A percentile compares a stretch with the other conserved stretches of the same genome.
phyloP scores from a whole-genome alignment of 2,329 filamentous ascomycete species.

The Diaporthe ilicicola region DNA sequence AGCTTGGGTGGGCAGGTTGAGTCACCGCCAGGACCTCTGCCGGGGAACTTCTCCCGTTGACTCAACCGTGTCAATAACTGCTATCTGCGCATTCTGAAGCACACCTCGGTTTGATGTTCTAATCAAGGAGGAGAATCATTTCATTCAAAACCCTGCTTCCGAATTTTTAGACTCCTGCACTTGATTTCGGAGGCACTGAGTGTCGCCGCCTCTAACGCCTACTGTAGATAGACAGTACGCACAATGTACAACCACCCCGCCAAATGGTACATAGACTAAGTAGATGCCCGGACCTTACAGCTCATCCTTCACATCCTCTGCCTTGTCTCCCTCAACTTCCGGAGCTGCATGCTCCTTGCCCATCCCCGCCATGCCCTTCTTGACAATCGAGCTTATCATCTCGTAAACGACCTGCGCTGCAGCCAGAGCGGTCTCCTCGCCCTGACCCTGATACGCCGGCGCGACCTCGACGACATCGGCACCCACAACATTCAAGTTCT shows the following conservation, averaged over 20 bases:
- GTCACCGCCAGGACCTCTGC: constrained; percentile 18
- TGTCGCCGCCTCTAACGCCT: neutral
- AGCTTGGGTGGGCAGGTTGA: constrained; percentile 28
- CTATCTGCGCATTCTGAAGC: neutral
- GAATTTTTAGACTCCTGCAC: neutral
- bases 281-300: constrained; percentile 38
- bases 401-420: constrained; percentile 87
- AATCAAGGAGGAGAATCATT: neutral
- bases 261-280: neutral
- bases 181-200: neutral
- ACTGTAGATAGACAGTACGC: neutral
- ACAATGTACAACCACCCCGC: neutral
- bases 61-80: constrained; percentile 12
- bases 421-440: constrained; percentile 83
- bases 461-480: constrained; percentile 91
- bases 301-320: constrained; percentile 47
- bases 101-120: constrained; percentile 12
- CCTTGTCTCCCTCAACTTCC: constrained; percentile 28
- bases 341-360: constrained; percentile 42
- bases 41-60: constrained; percentile 15
- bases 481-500: constrained; percentile 84
- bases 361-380: constrained; percentile 48
- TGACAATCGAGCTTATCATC: constrained; percentile 79
- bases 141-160: neutral
- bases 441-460: constrained; percentile 82